Percentiles rank a stretch among this genome's conserved stretches.
Conservation (phyloP, 2,329 filamentous ascomycete species). For the Ambrosiella xylebori region DNA sequence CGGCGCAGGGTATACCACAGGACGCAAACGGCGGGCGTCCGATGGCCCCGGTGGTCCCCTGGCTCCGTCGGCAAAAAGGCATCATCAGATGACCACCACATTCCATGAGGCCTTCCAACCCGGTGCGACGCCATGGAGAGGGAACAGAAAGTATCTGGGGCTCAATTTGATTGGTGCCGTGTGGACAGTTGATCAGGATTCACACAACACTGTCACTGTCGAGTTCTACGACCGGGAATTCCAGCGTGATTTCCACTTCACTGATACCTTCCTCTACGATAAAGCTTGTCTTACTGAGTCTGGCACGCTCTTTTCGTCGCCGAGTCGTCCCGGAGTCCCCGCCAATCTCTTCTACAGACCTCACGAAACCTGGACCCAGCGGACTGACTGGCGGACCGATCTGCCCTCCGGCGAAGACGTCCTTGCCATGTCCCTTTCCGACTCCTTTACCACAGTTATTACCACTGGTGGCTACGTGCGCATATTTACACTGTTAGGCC, state of each 20-base stretch:
- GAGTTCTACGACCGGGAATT: slow-evolving; percentile 94
- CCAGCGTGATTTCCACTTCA: slow-evolving; percentile 92
- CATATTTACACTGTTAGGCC: slow-evolving; percentile 82
- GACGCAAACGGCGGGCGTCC: slow-evolving; percentile 34
- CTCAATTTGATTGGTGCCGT: slow-evolving; percentile 87
- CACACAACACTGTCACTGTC: slow-evolving; percentile 82
- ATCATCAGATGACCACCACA: slow-evolving; percentile 38
- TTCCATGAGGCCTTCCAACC: slow-evolving; percentile 76
- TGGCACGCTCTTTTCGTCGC: slow-evolving; percentile 72
- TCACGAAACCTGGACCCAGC: slow-evolving; percentile 88
- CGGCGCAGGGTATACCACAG: slow-evolving; percentile 63
- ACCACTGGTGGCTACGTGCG: slow-evolving; percentile 79
- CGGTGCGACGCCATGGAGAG: slow-evolving; percentile 88
- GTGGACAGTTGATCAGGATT: slow-evolving; percentile 93
- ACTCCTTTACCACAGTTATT: slow-evolving; percentile 77
- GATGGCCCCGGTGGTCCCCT: slow-evolving; percentile 33
- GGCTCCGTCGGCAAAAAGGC: slow-evolving; percentile 24
- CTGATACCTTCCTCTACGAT: slow-evolving; percentile 87
- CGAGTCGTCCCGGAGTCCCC: slow-evolving; percentile 38
- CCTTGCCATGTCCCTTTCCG: slow-evolving; percentile 74
- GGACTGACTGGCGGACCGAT: slow-evolving; percentile 76
- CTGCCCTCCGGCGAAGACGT: slow-evolving; percentile 79
- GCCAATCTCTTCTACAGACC: slow-evolving; percentile 90
- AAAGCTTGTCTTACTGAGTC: slow-evolving; percentile 82
- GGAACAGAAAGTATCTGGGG: slow-evolving; percentile 82